phyloP scores from a whole-genome alignment of 306 rosid genomes.

The Glycine soja region DNA sequence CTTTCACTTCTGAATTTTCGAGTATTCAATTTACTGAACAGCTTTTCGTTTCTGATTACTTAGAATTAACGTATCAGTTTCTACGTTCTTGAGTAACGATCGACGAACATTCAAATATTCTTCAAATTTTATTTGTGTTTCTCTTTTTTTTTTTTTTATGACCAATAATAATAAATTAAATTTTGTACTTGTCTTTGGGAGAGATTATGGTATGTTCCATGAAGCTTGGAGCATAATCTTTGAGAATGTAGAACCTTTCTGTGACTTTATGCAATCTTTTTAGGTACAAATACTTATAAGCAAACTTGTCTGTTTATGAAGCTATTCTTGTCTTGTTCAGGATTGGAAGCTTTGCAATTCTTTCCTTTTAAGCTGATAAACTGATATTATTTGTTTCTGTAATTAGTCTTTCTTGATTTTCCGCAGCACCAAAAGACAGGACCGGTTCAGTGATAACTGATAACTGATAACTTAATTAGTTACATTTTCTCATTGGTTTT shows the following conservation, averaged over 20 bases:
- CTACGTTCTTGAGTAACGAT: not conserved
- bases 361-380: not conserved
- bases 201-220: not conserved
- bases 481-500: not conserved
- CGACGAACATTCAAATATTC: not conserved
- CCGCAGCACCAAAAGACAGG: not conserved
- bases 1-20: not conserved
- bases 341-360: not conserved
- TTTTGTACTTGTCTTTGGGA: not conserved
- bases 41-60: not conserved
- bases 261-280: no score
- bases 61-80: not conserved
- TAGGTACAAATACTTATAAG: not conserved
- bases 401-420: not conserved
- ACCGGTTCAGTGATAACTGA: not conserved
- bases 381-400: no score
- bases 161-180: not conserved
- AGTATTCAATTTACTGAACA: not conserved
- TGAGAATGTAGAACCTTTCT: no score
- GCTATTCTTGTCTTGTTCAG: slow-evolving; percentile 2
- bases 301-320: slow-evolving; percentile 13
- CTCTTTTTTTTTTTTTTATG: not conserved
- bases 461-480: not conserved
- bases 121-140: no score
- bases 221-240: slow-evolving; percentile 29